These are phyloP conservation scores for Fragilaria crotonensis DNA, from an alignment of 108 stramenopile species.

Conservation along the genomic window DNA sequence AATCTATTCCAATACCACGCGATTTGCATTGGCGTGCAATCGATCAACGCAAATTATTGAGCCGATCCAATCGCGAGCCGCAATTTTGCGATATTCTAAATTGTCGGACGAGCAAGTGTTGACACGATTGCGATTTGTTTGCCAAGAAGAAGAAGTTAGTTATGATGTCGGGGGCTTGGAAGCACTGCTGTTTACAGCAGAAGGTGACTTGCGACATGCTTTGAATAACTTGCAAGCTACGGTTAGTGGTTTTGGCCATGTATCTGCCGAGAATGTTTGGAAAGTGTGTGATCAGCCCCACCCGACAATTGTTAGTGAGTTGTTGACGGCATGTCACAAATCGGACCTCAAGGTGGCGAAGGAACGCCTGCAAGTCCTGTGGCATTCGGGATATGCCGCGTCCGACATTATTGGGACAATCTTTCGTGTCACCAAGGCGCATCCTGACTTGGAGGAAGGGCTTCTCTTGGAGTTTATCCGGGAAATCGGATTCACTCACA, in stretches of 20 bases:
- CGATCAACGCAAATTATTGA: constrained; percentile 97
- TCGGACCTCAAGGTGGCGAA: constrained; percentile 64
- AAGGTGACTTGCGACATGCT: constrained; percentile 99
- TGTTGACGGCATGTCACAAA: constrained; percentile 58
- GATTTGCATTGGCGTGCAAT: constrained; percentile 99
- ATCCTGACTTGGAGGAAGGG: constrained; percentile 66
- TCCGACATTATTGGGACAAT: constrained; percentile 93
- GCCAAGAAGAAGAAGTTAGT: constrained; percentile 76
- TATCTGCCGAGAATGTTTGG: constrained; percentile 90
- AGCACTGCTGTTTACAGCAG: constrained; percentile 97
- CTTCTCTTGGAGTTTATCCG: constrained; percentile 80
- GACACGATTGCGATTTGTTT: constrained; percentile 80
- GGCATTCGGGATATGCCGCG: constrained; percentile 72
- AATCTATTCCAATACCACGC: constrained; percentile 93
- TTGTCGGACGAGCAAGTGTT: constrained; percentile 90
- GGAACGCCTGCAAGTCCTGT: constrained; percentile 39
- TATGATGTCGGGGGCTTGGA: constrained; percentile 87
- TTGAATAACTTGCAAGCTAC: constrained; percentile 97
- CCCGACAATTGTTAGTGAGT: constrained; percentile 79
- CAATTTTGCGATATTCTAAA: constrained; percentile 92
- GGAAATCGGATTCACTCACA: constrained; percentile 94
- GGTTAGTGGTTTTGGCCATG: constrained; percentile 69
- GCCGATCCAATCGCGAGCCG: constrained; percentile 98
- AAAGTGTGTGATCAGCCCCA: constrained; percentile 99
- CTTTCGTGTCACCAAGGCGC: constrained; percentile 86